A percentile compares a stretch with the other conserved stretches of the same genome.
Evolutionary conservation across 2,329 filamentous ascomycete genomes (phyloP).

Genomic region (Gaeumannomyces sp.): DNA sequence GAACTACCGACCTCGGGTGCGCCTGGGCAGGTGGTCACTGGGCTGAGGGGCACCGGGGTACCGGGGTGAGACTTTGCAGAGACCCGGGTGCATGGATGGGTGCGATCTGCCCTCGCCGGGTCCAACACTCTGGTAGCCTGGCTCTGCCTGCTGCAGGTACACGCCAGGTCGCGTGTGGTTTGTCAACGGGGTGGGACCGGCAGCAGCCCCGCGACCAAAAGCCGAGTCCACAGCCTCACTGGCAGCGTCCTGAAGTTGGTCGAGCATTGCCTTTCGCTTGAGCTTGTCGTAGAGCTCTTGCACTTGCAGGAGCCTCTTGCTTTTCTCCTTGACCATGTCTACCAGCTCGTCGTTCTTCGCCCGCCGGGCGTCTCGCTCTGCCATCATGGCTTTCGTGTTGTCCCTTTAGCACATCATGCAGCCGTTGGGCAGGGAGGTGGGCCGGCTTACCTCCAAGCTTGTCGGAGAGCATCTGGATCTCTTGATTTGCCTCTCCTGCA

Average conservation of each 20-base stretch:
- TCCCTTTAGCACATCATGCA: background rate
- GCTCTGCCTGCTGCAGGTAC: conserved; percentile 3
- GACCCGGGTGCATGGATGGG: too few species aligned
- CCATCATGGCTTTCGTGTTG: conserved; percentile 41
- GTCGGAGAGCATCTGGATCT: conserved; percentile 61
- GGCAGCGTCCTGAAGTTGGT: conserved; percentile 49
- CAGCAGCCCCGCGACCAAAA: conserved; percentile 21
- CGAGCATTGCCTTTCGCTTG: conserved; percentile 48
- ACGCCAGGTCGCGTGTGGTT: background rate
- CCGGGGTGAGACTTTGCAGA: too few species aligned
- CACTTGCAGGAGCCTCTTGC: conserved; percentile 59
- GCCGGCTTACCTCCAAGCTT: conserved; percentile 50
- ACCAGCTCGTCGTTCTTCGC: conserved; percentile 68
- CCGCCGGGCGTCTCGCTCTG: conserved; percentile 56
- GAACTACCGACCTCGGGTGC: too few species aligned
- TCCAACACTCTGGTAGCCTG: background rate
- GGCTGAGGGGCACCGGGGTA: too few species aligned
- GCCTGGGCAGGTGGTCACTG: too few species aligned
- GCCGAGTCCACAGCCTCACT: conserved; percentile 40
- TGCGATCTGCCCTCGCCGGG: background rate
- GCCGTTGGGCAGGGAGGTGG: background rate
- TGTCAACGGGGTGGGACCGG: conserved; percentile 11
- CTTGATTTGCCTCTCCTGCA: conserved; percentile 66
- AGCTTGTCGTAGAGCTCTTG: conserved; percentile 60
- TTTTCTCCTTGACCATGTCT: conserved; percentile 63